These are phyloP conservation scores for Tillandsia leiboldiana DNA, from an alignment of 176 grass and related monocot genomes.

Conservation along the genomic window DNA sequence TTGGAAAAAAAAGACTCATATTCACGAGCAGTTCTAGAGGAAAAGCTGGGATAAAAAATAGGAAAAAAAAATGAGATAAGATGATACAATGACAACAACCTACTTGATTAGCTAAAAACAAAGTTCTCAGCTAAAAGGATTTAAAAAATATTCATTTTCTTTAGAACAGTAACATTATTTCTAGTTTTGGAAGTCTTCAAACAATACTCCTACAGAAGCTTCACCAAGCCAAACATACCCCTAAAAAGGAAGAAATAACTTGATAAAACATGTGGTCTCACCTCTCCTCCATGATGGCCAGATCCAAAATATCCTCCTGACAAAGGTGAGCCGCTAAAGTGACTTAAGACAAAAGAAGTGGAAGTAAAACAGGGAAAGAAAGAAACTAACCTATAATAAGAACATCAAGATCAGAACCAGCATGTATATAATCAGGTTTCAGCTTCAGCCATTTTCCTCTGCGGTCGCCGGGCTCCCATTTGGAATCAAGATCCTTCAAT, in stretches of 20 bases:
- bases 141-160: too few relatives aligned
- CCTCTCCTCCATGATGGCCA: conserved; percentile 83
- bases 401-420: conserved; percentile 92
- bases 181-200: not conserved
- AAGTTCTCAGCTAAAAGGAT: too few relatives aligned
- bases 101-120: too few relatives aligned
- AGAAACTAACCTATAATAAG: conserved; percentile 76
- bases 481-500: conserved; percentile 86
- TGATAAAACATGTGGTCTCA: conserved; percentile 22
- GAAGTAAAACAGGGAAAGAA: not conserved
- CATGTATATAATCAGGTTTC: conserved; percentile 93
- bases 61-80: conserved; percentile 3
- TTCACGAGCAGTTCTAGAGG: not conserved
- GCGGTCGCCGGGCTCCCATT: conserved; percentile 89
- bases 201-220: too few relatives aligned
- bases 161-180: not conserved
- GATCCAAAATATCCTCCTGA: conserved; percentile 96
- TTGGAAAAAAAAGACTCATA: not conserved
- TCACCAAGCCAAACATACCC: not conserved
- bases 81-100: too few relatives aligned
- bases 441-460: conserved; percentile 94
- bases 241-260: not conserved
- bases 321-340: conserved; percentile 1
- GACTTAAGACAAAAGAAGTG: not conserved
- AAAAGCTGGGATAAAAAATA: not conserved